A percentile compares a stretch with the other conserved stretches of the same genome.
Conservation (phyloP, 78 protist species). For the Guillardia theta region DNA sequence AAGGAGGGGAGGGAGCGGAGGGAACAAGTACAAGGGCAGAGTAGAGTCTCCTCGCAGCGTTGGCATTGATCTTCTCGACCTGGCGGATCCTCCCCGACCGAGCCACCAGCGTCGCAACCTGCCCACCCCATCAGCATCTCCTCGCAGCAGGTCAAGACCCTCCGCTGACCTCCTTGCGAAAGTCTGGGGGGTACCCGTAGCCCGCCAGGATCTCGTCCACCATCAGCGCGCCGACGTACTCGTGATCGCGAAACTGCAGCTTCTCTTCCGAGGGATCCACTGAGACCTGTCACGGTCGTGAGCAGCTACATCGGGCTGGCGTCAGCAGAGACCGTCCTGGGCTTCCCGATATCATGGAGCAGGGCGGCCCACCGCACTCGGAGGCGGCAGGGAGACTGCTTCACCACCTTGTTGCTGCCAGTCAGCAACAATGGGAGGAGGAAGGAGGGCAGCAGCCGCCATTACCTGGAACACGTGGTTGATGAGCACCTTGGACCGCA, state of each 20-base stretch:
- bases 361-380: conserved; percentile 30
- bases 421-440: too few relatives aligned
- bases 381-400: not conserved
- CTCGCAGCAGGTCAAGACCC: too few relatives aligned
- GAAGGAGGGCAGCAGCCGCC: too few relatives aligned
- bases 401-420: too few relatives aligned
- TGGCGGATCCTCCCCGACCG: not conserved
- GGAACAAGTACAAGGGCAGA: too few relatives aligned
- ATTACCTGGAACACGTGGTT: not conserved
- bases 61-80: not conserved
- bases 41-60: too few relatives aligned
- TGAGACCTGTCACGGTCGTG: too few relatives aligned
- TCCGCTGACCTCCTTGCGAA: not conserved
- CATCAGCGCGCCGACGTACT: not conserved
- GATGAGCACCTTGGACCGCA: not conserved
- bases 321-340: not conserved
- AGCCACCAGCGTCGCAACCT: not conserved
- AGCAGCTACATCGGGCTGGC: too few relatives aligned
- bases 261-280: too few relatives aligned
- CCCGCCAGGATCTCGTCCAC: not conserved
- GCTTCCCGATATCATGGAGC: not conserved
- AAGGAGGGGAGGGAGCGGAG: too few relatives aligned
- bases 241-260: not conserved
- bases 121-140: too few relatives aligned
- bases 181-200: not conserved